These are phyloP conservation scores for Exophiala phaeomuriformis DNA, from an alignment of 2,329 filamentous ascomycete species.

Conservation along the genomic window DNA sequence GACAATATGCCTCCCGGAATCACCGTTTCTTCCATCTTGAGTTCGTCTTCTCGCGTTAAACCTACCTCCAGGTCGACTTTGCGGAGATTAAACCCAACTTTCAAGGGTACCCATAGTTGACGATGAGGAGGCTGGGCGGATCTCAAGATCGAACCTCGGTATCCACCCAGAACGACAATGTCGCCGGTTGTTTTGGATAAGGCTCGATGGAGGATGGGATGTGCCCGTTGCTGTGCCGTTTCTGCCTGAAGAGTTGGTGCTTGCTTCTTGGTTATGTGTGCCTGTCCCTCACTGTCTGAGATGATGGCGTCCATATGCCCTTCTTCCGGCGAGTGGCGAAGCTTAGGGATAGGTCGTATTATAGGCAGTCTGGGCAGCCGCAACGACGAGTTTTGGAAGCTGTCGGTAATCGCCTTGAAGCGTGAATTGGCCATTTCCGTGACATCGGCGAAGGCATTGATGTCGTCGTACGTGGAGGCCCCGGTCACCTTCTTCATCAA, in stretches of 20 bases:
- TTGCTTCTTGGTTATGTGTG: conserved; percentile 12
- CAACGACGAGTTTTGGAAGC: conserved; percentile 73
- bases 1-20: conserved; percentile 83
- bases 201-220: conserved; percentile 49
- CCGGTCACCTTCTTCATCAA: conserved; percentile 68
- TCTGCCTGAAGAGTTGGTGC: conserved; percentile 11
- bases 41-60: conserved; percentile 71
- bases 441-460: conserved; percentile 70
- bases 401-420: conserved; percentile 84
- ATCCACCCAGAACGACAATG: conserved; percentile 80
- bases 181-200: conserved; percentile 71
- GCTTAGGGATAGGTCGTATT: conserved; percentile 28
- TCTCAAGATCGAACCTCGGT: conserved; percentile 80
- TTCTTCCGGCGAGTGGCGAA: not conserved
- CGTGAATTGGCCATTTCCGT: conserved; percentile 80
- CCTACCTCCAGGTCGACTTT: conserved; percentile 89
- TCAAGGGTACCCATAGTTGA: conserved; percentile 91
- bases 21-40: conserved; percentile 73
- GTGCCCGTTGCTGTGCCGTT: conserved; percentile 30
- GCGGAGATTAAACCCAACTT: conserved; percentile 81
- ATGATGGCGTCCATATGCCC: not conserved
- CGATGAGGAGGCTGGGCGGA: conserved; percentile 73
- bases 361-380: conserved; percentile 49
- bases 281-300: not conserved
- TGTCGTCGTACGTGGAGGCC: conserved; percentile 77